Evolutionary conservation across 805 yeast species (phyloP), one percentile per base, ranked within the genome.

Genomic region (Cyberlindnera galapagoensis): DNA sequence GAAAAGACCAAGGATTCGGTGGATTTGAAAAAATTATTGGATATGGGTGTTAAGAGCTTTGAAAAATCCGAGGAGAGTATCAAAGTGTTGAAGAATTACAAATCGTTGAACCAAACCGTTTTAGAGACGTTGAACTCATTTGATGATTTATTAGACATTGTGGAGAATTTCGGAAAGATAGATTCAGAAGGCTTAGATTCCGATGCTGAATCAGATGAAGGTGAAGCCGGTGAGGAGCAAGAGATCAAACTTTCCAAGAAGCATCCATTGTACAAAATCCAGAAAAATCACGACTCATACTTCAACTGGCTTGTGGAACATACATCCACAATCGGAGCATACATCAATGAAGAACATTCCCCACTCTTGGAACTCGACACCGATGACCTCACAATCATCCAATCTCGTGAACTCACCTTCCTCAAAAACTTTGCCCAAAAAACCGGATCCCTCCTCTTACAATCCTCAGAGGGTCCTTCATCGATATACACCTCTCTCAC

Each of bases 61-160:
- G 70, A 64, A 26, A 34, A 43, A 6, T 77, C 71, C 3, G 66
- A 66, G 28, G 33, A 46, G 1, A 44, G 42, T 14, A 39, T 48
- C 7, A 33, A 42, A 35, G 29, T 55, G 14, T 31, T 44, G 16
- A 10, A 49, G 28, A 42, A 51, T 9, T 58, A 54, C 35, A 51
- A 52, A 1, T 50, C 60, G 34, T 57, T 65, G 30, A 59, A 62
- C 33, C 54, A 54, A 10, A 66, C 71, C 18, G 62, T 58, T 28
- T 67, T 70, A 36, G 77, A 72, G 35, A 63, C 71, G 20, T 59
- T 82, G 42, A 70, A 72, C 33, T 65, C 74, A 2, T 58, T 78
- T 28, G 83, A 81, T 51, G 90, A 80, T 51, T 58, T 80, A 38
- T 56, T 82, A 20, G 88, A 80, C 35, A 71, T 81, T 38, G 64